These are phyloP conservation scores for Tylopilus rubrobrunneus DNA, from an alignment of 768 basidiomycete genomes.

Conservation along the genomic window DNA sequence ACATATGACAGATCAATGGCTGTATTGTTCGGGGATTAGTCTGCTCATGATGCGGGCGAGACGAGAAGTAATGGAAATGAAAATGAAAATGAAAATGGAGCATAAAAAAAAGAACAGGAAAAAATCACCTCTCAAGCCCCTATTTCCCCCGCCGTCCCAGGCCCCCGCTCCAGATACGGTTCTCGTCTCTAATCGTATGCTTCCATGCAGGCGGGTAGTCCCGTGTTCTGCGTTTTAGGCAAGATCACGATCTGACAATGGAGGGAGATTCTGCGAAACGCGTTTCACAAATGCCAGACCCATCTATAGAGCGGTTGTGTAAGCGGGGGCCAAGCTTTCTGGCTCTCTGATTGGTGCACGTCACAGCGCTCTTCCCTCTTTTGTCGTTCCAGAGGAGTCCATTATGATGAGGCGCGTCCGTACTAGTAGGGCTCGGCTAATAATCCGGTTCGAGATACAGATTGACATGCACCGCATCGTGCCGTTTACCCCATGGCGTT, in stretches of 20 bases:
- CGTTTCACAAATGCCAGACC: neutral
- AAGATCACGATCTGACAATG: neutral
- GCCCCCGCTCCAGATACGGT: too few relatives aligned
- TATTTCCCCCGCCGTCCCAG: neutral
- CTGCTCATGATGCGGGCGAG: neutral
- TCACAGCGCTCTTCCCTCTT: too few relatives aligned
- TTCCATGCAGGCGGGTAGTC: neutral
- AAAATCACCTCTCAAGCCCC: neutral
- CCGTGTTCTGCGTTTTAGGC: neutral
- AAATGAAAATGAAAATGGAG: too few relatives aligned
- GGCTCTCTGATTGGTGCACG: too few relatives aligned
- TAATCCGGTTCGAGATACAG: too few relatives aligned
- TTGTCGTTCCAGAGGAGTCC: too few relatives aligned
- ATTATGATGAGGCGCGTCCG: too few relatives aligned
- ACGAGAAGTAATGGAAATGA: too few relatives aligned
- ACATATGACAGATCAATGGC: slow-evolving; percentile 1
- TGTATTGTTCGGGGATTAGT: neutral
- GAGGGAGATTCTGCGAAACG: neutral
- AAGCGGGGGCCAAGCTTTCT: too few relatives aligned
- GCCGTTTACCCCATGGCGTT: neutral
- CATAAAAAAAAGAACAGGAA: neutral
- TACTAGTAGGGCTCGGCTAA: too few relatives aligned
- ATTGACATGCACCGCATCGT: neutral
- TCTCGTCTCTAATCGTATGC: neutral
- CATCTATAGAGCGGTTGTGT: too few relatives aligned